Base-by-base conservation (phyloP, 352 stramenopile species). In the Globisporangium takayamanum region DNA sequence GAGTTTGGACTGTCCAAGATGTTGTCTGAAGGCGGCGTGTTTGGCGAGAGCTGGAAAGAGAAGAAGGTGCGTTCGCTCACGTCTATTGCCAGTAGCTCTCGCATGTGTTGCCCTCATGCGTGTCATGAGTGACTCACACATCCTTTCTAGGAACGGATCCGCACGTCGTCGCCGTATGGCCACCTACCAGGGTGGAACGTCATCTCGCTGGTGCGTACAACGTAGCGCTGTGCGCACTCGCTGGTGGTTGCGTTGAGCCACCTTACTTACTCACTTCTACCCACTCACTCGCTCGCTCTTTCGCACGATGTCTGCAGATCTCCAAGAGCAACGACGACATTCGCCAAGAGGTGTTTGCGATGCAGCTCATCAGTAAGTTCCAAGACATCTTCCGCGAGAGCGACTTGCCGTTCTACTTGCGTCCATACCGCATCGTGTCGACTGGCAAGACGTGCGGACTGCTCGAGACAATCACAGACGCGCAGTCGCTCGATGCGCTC, bases 241-340 rank as follows among this genome's bases (percentile, higher is more conserved):
- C 6, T 15, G 15, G 11, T 8, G 39, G 5, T n/a, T 44, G 5
- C 41, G 7, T n/a, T 3, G 3, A 10, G 15, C 14, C 18, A 18
- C 3, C 41, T 18, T 7, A 3, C 41, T 18, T 7, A 3, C 14
- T 5, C 14, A n/a, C 14, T 2, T 14, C 10, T 3, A 5, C 14
- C 20, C 10, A 6, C 22, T 6, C 6, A 15, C 20, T 26, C 16
- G 7, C 8, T 26, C 8, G 28, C 20, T 15, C 14, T 14, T 6
- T 26, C 41, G 11, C 18, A 33, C 10, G 26, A 28, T 41, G 22
- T 36, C 15, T 16, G 2, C 15, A 87, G 64, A 98, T 99, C 69
- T 92, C 98, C 8, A 99, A 99, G 70, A 97, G 87, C 33, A 98
- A 98, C 67, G 96, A 98, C 67, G 95, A 98, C 62, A 80, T 98